phyloP scores from a whole-genome alignment of 2,329 filamentous ascomycete species.

The Phialophora tarda region DNA sequence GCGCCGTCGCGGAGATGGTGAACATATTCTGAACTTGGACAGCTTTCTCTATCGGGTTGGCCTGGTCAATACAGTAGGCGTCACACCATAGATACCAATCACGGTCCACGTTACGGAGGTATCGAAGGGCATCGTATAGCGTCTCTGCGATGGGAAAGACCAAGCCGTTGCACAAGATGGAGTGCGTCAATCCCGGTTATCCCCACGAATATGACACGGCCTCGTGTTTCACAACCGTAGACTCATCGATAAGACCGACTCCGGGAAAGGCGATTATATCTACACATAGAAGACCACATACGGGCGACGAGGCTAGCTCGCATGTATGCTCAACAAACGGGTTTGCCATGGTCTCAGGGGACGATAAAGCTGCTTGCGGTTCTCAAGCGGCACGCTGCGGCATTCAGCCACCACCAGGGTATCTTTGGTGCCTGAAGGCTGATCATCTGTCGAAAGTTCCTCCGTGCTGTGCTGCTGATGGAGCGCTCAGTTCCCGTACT shows the following conservation, averaged over 20 bases:
- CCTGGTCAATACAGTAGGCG: too few species aligned
- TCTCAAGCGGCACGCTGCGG: background rate
- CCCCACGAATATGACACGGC: conserved; percentile 6
- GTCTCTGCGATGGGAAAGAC: background rate
- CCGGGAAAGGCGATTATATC: background rate
- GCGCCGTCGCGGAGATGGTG: too few species aligned
- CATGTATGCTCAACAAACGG: background rate
- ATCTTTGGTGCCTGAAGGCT: background rate
- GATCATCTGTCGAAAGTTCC: background rate
- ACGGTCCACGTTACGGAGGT: background rate
- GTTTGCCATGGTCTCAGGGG: background rate
- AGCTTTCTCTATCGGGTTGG: too few species aligned
- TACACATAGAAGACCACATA: background rate
- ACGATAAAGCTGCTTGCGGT: background rate
- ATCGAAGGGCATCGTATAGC: conserved; percentile 5
- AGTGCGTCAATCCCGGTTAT: background rate
- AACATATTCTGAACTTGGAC: too few species aligned
- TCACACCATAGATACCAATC: too few species aligned
- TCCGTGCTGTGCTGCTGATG: background rate
- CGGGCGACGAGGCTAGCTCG: background rate
- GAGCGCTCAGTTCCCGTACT: background rate
- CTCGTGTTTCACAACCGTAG: background rate
- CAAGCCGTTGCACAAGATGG: background rate
- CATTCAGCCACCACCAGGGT: background rate
- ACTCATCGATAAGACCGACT: background rate